A percentile compares a stretch with the other conserved stretches of the same genome.
phyloP scores from a whole-genome alignment of 1,139 yeast species.

The Candida sanyaensis region DNA sequence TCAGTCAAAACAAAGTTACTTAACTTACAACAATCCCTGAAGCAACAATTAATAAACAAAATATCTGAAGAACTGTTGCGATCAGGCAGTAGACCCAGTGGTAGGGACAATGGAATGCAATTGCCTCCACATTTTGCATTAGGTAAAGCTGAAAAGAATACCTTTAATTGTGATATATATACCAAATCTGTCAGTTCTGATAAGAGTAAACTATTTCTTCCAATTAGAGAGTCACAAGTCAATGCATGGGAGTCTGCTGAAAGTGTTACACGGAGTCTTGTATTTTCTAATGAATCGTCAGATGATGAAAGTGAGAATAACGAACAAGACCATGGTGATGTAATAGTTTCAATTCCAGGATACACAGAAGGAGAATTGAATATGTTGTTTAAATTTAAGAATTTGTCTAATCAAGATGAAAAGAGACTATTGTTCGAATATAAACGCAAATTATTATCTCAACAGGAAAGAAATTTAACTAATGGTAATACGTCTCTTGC shows the following conservation, averaged over 20 bases:
- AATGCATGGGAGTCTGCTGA: slow-evolving; percentile 52
- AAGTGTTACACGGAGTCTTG: slow-evolving; percentile 34
- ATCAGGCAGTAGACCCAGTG: neutral
- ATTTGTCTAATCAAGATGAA: slow-evolving; percentile 24
- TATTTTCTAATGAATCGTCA: slow-evolving; percentile 36
- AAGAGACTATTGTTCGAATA: slow-evolving; percentile 31
- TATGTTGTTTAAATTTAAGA: slow-evolving; percentile 17
- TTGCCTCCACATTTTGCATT: slow-evolving; percentile 1
- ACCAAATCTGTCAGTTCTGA: slow-evolving; percentile 4
- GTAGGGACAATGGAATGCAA: neutral
- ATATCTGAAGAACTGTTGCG: slow-evolving; percentile 2
- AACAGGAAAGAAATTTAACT: slow-evolving; percentile 34
- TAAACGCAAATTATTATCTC: slow-evolving; percentile 32
- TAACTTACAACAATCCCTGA: slow-evolving; percentile 32
- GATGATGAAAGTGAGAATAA: slow-evolving; percentile 19
- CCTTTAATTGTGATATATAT: slow-evolving; percentile 15
- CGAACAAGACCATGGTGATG: slow-evolving; percentile 5
- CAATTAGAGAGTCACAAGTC: slow-evolving; percentile 39
- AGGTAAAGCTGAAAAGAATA: slow-evolving; percentile 8
- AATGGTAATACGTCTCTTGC: slow-evolving; percentile 36
- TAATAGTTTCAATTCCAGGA: slow-evolving; percentile 37
- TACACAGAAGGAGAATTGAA: slow-evolving; percentile 40
- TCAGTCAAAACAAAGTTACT: slow-evolving; percentile 30
- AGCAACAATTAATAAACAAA: slow-evolving; percentile 11
- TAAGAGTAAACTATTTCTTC: slow-evolving; percentile 19